Evolutionary conservation across 2,329 filamentous ascomycete genomes (phyloP).

Genomic region (Neospermospora avenae): DNA sequence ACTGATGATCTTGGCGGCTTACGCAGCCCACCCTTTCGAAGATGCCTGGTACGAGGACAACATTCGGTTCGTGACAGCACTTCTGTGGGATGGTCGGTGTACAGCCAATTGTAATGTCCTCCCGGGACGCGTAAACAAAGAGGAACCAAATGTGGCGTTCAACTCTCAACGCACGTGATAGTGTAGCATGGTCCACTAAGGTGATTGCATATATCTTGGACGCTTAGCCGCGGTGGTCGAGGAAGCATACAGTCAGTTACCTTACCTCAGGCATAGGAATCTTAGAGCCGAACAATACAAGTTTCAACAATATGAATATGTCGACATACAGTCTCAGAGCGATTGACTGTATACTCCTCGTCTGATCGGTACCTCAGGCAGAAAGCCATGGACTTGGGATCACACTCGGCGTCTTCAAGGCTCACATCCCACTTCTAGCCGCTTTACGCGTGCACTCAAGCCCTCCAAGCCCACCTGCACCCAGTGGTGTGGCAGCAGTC

Average conservation of each 20-base stretch:
- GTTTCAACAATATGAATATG: too few species aligned
- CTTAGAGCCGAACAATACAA: neutral
- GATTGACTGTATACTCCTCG: neutral
- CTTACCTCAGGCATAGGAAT: too few species aligned
- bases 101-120: neutral
- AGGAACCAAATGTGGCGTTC: neutral
- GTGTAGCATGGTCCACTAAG: too few species aligned
- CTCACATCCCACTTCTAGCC: constrained; percentile 16
- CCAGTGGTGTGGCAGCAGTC: neutral
- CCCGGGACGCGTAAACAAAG: too few species aligned
- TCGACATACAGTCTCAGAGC: neutral
- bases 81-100: neutral
- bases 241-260: too few species aligned
- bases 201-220: neutral
- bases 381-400: neutral
- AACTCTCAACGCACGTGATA: neutral
- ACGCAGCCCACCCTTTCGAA: neutral
- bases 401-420: neutral
- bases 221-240: neutral
- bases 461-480: neutral
- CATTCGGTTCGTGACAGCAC: neutral
- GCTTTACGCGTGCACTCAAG: constrained; percentile 4
- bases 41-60: neutral
- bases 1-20: neutral
- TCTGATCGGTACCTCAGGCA: too few species aligned